Evolutionary conservation across 768 basidiomycete genomes (phyloP).

Genomic region (Hydnomerulius pinastri): DNA sequence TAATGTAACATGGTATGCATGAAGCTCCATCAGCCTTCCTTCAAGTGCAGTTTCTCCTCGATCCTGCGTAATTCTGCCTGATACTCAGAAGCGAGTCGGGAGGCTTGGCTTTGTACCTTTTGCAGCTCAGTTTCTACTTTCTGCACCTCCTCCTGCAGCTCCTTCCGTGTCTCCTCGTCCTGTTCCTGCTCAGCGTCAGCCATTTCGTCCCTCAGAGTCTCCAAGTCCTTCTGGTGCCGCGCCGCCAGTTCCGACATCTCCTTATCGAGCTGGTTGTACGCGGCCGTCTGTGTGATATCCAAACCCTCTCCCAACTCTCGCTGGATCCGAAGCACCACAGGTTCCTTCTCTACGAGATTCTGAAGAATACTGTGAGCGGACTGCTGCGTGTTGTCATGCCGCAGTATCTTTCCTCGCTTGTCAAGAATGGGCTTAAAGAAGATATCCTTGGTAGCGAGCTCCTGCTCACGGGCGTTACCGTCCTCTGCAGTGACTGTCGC

Average conservation of each 20-base stretch:
- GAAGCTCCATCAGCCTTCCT: constrained; percentile 24
- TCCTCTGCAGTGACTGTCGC: constrained; percentile 37
- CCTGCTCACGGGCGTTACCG: constrained; percentile 44
- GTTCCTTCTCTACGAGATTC: constrained; percentile 40
- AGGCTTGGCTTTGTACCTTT: constrained; percentile 30
- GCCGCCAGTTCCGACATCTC: constrained; percentile 50
- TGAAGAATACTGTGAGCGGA: constrained; percentile 50
- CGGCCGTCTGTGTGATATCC: constrained; percentile 54
- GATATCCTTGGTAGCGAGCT: constrained; percentile 39
- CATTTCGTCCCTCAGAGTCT: constrained; percentile 48
- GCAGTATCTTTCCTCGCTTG: constrained; percentile 43
- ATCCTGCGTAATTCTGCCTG: constrained; percentile 37
- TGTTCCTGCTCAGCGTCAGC: constrained; percentile 43
- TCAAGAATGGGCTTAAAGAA: constrained; percentile 56
- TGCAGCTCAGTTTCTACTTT: constrained; percentile 33
- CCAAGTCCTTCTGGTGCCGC: constrained; percentile 48
- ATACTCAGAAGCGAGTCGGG: constrained; percentile 34
- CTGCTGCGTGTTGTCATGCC: constrained; percentile 42
- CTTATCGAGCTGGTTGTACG: constrained; percentile 51
- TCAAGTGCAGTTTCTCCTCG: constrained; percentile 32
- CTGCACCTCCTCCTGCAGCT: constrained; percentile 42
- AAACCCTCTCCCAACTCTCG: constrained; percentile 50
- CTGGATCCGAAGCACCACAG: constrained; percentile 53
- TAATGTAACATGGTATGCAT: constrained; percentile 14
- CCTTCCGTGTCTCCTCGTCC: constrained; percentile 49